Percentiles rank a stretch among this genome's conserved stretches.
phyloP scores from a whole-genome alignment of 2,329 filamentous ascomycete genomes.

The Didymella arachidicola region DNA sequence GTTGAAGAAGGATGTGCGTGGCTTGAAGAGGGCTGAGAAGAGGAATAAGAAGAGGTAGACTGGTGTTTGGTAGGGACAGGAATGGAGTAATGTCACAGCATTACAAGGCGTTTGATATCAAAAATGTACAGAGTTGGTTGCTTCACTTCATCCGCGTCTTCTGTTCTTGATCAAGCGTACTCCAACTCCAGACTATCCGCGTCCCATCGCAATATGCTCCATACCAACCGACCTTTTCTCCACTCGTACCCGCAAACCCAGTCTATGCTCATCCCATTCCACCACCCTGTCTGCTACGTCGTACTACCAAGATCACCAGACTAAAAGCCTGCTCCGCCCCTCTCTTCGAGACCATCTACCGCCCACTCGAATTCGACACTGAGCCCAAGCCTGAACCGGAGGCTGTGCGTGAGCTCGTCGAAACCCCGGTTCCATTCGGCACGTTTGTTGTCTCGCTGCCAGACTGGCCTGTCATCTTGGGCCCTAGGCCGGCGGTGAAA shows the following conservation, averaged over 20 bases:
- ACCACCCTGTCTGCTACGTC: too few relatives aligned
- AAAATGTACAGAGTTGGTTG: slow-evolving; percentile 1
- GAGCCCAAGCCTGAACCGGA: neutral
- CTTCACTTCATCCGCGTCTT: neutral
- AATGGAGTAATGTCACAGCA: neutral
- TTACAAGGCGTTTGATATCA: slow-evolving; percentile 15
- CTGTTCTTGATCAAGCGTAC: too few relatives aligned
- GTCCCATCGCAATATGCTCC: too few relatives aligned
- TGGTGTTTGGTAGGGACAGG: too few relatives aligned
- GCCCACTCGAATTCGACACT: too few relatives aligned
- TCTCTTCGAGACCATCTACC: too few relatives aligned
- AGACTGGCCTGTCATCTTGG: neutral
- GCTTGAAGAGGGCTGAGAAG: slow-evolving; percentile 81
- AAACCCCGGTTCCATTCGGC: neutral
- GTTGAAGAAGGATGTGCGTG: slow-evolving; percentile 95
- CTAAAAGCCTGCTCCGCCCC: too few relatives aligned
- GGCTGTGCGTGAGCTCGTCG: neutral
- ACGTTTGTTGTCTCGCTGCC: neutral
- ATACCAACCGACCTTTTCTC: too few relatives aligned
- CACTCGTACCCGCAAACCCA: too few relatives aligned
- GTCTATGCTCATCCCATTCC: too few relatives aligned
- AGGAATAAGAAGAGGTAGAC: slow-evolving; percentile 73
- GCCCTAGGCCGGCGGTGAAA: neutral
- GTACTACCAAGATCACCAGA: too few relatives aligned
- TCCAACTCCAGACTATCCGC: too few relatives aligned